Evolutionary conservation across 2,329 filamentous ascomycete species (phyloP).

Genomic region (Penicillium sp.): DNA sequence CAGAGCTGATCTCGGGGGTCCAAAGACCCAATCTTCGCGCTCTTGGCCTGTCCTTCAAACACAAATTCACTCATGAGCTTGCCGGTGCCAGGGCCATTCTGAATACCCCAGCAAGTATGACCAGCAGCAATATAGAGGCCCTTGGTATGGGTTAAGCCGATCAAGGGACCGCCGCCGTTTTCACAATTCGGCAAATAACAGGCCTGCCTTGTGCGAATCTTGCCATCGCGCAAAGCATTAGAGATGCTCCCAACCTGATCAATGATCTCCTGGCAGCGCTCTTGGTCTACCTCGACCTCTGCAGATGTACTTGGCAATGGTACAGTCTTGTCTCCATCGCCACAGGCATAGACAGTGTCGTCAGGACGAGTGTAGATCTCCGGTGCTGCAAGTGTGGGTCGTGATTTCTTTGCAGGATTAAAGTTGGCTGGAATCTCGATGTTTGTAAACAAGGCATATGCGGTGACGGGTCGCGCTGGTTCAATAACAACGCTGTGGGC

Average conservation of each 20-base stretch:
- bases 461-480: conserved; percentile 56
- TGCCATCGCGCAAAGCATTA: conserved; percentile 65
- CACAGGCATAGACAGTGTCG: conserved; percentile 90
- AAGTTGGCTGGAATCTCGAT: conserved; percentile 73
- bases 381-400: conserved; percentile 70
- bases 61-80: conserved; percentile 79
- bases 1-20: conserved; percentile 65
- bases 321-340: conserved; percentile 76
- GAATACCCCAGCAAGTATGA: conserved; percentile 98
- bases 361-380: conserved; percentile 93
- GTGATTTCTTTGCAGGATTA: conserved; percentile 53
- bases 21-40: conserved; percentile 66
- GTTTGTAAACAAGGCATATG: conserved; percentile 71
- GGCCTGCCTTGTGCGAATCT: conserved; percentile 77
- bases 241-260: conserved; percentile 68
- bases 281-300: conserved; percentile 73
- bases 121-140: conserved; percentile 83
- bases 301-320: conserved; percentile 77
- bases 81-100: conserved; percentile 88
- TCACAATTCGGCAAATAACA: conserved; percentile 86
- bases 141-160: conserved; percentile 73
- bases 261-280: conserved; percentile 81
- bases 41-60: conserved; percentile 71
- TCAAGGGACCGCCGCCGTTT: conserved; percentile 68
- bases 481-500: conserved; percentile 66